Base-by-base conservation (phyloP, 768 basidiomycete species). In the Inosperma sp. region DNA sequence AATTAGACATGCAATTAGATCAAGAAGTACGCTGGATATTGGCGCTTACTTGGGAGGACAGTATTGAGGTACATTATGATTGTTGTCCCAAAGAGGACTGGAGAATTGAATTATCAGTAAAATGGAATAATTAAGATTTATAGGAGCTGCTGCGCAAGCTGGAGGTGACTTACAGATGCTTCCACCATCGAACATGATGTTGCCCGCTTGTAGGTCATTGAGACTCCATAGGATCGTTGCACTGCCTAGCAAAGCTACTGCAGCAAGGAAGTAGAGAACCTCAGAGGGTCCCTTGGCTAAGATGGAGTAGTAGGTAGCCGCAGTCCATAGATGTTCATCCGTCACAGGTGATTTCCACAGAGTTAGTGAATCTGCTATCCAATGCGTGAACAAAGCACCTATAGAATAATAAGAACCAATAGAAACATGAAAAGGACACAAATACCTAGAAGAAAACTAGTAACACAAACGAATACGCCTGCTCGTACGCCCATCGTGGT, bases 351-450 rank as follows among this genome's bases (percentile, higher is more conserved):
- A 81, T 71, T 88, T 90, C 90, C 90, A 93, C 33, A 93, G 75
- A 27, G 90, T 93, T 45, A 90, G 72, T 1, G 88, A 91, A 73
- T 93, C 90, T n/a, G 90, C 90, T 55, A 89, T 91, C 90, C 90
- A 93, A 63, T 93, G 86, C 29, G 88, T 91, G 64, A 90, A 90
- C 4, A 93, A 74, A 39, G 85, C 72, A 44, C 90, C 89, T 91
- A 34, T 22, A 46, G n/a, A 27, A 42, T 47, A 25, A 55, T 53
- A 31, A 29, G 21, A 39, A 39, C 35, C 22, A 17, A 39, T 56
- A 17, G 30, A 8, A 14, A 14, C 16, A 16, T 29, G 23, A 48
- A 30, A 21, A 55, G 50, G 35, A 53, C 35, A 37, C 42, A 29
- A 67, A 34, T 49, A 87, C 89, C 89, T 19, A 93, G 79, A 17